These are phyloP conservation scores for Fagopyrum tataricum DNA, from an alignment of 148 eudicot genomes.

Conservation along the genomic window DNA sequence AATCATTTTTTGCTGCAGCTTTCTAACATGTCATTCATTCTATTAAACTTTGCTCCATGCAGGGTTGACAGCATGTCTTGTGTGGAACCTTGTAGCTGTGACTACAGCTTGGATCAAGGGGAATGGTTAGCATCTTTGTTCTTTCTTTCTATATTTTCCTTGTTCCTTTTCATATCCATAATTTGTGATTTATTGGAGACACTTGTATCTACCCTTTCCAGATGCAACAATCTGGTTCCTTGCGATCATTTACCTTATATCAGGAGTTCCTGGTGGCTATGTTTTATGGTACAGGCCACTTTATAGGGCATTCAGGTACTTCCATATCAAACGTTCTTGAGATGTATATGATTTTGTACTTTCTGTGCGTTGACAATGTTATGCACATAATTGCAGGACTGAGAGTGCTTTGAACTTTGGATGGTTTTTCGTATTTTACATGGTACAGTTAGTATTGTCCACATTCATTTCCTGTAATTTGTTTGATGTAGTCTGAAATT, in stretches of 20 bases:
- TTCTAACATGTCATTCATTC: not conserved
- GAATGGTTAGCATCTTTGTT: constrained; percentile 36
- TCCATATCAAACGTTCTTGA: constrained; percentile 3
- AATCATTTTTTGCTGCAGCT: not conserved
- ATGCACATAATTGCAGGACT: constrained; percentile 33
- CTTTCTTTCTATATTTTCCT: not conserved
- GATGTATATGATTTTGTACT: not conserved
- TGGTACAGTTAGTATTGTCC: not conserved
- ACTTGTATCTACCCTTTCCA: constrained; percentile 19
- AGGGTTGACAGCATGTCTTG: constrained; percentile 63
- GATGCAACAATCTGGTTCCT: constrained; percentile 87
- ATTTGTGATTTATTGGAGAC: not conserved
- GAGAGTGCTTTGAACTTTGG: constrained; percentile 80
- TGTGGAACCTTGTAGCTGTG: constrained; percentile 78
- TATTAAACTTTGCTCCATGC: constrained; percentile 15
- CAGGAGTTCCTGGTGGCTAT: constrained; percentile 81
- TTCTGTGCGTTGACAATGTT: not conserved
- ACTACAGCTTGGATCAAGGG: constrained; percentile 84
- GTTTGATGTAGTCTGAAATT: not conserved
- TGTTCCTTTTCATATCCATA: not conserved
- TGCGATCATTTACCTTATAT: constrained; percentile 83
- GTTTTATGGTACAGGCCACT: constrained; percentile 90
- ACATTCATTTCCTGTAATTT: not conserved
- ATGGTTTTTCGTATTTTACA: constrained; percentile 59
- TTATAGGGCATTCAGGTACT: constrained; percentile 83